phyloP scores from a whole-genome alignment of 257 asterid species.

The Forsythia suspensa region DNA sequence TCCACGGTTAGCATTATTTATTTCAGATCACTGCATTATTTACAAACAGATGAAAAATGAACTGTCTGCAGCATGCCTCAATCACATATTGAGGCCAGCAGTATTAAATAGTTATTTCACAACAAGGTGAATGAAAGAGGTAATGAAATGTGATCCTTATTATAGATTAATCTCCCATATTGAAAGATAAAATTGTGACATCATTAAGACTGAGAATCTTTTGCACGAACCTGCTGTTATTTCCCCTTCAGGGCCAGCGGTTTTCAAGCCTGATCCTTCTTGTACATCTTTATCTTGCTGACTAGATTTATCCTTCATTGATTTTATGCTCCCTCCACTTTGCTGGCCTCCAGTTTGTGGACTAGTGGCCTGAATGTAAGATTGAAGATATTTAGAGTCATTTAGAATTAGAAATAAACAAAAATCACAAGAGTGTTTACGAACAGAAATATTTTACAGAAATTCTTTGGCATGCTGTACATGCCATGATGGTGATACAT shows the following conservation, averaged over 20 bases:
- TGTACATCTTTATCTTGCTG: conserved; percentile 77
- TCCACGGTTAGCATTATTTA: not conserved
- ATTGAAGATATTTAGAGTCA: not conserved
- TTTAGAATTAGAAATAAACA: conserved; percentile 20
- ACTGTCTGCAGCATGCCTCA: not conserved
- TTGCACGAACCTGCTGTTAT: conserved; percentile 78
- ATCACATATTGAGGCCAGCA: not conserved
- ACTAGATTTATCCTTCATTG: conserved; percentile 75
- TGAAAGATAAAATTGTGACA: conserved; percentile 2
- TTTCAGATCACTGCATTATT: not conserved
- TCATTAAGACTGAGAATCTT: not conserved
- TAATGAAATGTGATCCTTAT: not conserved
- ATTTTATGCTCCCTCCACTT: conserved; percentile 80
- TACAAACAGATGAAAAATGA: not conserved
- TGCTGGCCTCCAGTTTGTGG: conserved; percentile 88
- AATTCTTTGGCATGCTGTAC: conserved; percentile 1
- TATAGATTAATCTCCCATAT: not conserved
- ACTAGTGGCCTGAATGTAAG: conserved; percentile 69
- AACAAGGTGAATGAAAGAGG: not conserved
- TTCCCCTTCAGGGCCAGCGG: conserved; percentile 96
- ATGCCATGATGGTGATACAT: conserved; percentile 11
- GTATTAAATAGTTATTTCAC: not conserved
- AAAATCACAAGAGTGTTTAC: not conserved
- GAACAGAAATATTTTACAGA: not conserved
- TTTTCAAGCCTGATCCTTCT: conserved; percentile 74